Evolutionary conservation across 2,329 filamentous ascomycete species (phyloP).

Genomic region (Trichophyton verrucosum): DNA sequence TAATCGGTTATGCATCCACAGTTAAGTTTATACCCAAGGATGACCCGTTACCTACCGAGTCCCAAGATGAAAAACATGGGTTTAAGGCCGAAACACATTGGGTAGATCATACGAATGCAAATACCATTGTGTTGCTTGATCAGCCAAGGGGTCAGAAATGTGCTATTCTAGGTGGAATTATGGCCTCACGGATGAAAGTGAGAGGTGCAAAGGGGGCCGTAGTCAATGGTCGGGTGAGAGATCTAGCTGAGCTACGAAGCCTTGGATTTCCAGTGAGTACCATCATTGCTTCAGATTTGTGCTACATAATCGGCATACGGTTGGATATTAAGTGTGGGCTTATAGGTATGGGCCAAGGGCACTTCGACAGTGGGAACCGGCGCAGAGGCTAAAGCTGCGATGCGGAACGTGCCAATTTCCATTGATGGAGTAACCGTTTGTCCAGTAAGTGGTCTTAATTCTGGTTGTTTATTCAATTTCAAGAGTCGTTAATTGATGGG

Average conservation of each 20-base stretch:
- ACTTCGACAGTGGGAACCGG: constrained; percentile 35
- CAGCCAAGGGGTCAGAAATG: constrained; percentile 55
- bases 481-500: too few relatives aligned
- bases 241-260: constrained; percentile 47
- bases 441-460: constrained; percentile 21
- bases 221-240: constrained; percentile 56
- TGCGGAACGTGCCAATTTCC: constrained; percentile 29
- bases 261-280: constrained; percentile 42
- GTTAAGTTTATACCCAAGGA: constrained; percentile 47
- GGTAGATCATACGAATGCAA: constrained; percentile 50
- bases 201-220: constrained; percentile 50
- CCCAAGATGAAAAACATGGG: constrained; percentile 30
- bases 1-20: constrained; percentile 34
- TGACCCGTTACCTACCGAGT: constrained; percentile 28
- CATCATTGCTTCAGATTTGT: neutral
- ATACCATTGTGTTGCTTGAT: constrained; percentile 53
- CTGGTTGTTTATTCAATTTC: too few relatives aligned
- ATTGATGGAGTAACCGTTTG: constrained; percentile 31
- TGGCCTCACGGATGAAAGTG: constrained; percentile 56
- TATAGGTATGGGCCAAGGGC: constrained; percentile 32
- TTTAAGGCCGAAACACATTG: constrained; percentile 52
- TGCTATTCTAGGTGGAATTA: constrained; percentile 64
- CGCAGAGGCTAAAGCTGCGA: constrained; percentile 33
- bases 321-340: neutral
- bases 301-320: neutral